These are phyloP conservation scores for Suillus spraguei DNA, from an alignment of 768 basidiomycete species.

Conservation along the genomic window DNA sequence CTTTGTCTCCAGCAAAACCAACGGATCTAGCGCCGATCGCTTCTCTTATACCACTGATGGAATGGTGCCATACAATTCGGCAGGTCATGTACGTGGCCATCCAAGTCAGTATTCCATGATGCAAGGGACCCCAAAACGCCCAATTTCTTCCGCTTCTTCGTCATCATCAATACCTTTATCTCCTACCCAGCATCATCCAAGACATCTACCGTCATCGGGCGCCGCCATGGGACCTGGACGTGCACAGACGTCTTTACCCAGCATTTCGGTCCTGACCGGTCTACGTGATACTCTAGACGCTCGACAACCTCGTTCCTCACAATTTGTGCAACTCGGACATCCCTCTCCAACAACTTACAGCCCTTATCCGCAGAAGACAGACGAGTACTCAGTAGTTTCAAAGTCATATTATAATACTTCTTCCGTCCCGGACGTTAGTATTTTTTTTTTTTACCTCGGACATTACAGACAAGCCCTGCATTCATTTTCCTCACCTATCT, in stretches of 20 bases:
- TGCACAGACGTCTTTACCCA: slow-evolving; percentile 23
- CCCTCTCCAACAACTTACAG: slow-evolving; percentile 35
- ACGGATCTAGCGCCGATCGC: slow-evolving; percentile 32
- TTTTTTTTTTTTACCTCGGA: background rate
- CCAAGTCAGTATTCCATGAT: slow-evolving; percentile 16
- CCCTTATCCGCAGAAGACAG: slow-evolving; percentile 57
- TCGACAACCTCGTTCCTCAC: slow-evolving; percentile 11
- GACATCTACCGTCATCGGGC: slow-evolving; percentile 11
- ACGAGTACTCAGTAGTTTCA: slow-evolving; percentile 57
- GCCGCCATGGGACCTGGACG: slow-evolving; percentile 10
- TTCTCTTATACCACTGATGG: slow-evolving; percentile 19
- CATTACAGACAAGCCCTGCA: background rate
- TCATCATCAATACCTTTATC: slow-evolving; percentile 19
- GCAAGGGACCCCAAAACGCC: slow-evolving; percentile 17
- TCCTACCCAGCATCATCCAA: slow-evolving; percentile 15
- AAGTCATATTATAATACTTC: slow-evolving; percentile 46
- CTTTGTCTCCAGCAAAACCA: slow-evolving; percentile 71
- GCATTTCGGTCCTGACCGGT: slow-evolving; percentile 22
- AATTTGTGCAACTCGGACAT: slow-evolving; percentile 23
- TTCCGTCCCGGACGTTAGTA: background rate
- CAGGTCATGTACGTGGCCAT: slow-evolving; percentile 4
- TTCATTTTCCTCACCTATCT: background rate
- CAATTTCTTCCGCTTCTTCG: slow-evolving; percentile 20
- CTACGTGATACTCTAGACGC: slow-evolving; percentile 12
- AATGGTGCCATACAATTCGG: slow-evolving; percentile 20